These are phyloP conservation scores for Zymoseptoria crescenta DNA, from an alignment of 2,329 filamentous ascomycete species.

Conservation along the genomic window DNA sequence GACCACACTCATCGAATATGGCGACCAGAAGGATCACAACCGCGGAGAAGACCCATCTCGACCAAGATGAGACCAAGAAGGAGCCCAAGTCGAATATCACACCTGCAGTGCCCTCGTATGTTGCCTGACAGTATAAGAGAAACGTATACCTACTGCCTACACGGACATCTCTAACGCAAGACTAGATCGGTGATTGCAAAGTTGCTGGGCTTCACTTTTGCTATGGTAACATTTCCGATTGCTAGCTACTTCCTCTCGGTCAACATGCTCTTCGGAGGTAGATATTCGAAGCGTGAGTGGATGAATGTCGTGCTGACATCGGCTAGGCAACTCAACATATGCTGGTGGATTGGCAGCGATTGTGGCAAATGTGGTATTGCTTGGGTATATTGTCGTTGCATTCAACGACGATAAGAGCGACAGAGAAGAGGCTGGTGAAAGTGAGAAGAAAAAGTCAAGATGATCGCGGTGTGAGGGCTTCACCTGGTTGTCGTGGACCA, in stretches of 20 bases:
- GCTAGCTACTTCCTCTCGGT: constrained; percentile 81
- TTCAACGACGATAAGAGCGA: constrained; percentile 72
- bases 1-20: constrained; percentile 45
- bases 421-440: constrained; percentile 37
- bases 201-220: constrained; percentile 79
- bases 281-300: constrained; percentile 9
- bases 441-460: constrained; percentile 18
- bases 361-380: constrained; percentile 82
- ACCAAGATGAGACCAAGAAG: constrained; percentile 29
- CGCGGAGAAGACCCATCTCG: constrained; percentile 57
- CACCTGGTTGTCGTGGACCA: background rate
- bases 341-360: constrained; percentile 79
- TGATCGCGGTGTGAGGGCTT: background rate
- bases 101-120: constrained; percentile 77
- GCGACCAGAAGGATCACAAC: constrained; percentile 60
- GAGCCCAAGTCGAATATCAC: constrained; percentile 58
- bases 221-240: constrained; percentile 83
- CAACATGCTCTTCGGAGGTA: constrained; percentile 69
- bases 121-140: background rate
- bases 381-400: constrained; percentile 85
- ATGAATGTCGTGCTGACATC: background rate
- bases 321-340: constrained; percentile 74
- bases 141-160: constrained; percentile 1
- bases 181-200: constrained; percentile 76
- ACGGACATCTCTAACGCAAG: background rate